Conservation (phyloP, 164 flowering plant species). For the Magnolia officinalis region DNA sequence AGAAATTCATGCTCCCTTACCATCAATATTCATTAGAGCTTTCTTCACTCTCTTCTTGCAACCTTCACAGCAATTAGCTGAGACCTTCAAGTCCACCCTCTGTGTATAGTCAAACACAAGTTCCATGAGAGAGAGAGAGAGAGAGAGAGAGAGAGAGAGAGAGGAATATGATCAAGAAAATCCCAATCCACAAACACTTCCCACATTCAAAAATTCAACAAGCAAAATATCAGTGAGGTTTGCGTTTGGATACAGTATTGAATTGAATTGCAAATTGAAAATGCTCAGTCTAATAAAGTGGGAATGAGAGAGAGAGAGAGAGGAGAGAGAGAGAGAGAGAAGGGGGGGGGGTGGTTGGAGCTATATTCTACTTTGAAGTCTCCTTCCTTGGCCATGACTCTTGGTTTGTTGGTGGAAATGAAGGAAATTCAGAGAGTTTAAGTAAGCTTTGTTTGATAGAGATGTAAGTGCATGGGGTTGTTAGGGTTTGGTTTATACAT, state of each 20-base stretch:
- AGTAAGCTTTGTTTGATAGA: not conserved
- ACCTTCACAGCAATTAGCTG: constrained; percentile 54
- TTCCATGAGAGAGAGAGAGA: no score
- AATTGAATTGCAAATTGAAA: no score
- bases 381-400: constrained; percentile 21
- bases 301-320: no score
- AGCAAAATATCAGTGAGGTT: no score
- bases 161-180: no score
- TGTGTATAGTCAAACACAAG: constrained; percentile 13
- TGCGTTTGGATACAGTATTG: no score
- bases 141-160: not conserved
- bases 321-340: not conserved
- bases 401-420: not conserved
- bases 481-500: not conserved
- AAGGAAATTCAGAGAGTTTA: not conserved
- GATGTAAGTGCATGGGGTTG: not conserved
- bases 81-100: constrained; percentile 54
- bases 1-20: constrained; percentile 18
- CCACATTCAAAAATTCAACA: no score
- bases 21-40: constrained; percentile 42
- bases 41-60: constrained; percentile 62
- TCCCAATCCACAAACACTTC: no score
- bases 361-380: constrained; percentile 14
- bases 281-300: no score
- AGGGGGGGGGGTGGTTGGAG: not conserved